Base-by-base conservation (phyloP, 2,329 filamentous ascomycete genomes). In the Neonectria neomacrospora region DNA sequence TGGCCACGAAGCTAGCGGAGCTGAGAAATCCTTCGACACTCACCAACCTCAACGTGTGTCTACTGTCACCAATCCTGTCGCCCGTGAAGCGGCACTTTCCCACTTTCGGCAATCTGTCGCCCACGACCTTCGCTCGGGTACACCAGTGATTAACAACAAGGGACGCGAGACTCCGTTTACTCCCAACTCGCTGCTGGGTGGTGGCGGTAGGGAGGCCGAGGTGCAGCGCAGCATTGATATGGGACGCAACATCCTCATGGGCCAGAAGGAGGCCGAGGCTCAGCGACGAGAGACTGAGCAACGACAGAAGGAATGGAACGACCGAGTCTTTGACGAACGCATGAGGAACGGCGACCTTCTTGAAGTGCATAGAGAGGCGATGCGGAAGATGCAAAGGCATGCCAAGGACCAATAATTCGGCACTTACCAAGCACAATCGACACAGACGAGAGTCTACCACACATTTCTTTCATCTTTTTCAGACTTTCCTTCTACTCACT, bases 341-440 rank as follows among this genome's bases (percentile, higher is more conserved):
- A 96, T 96, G 91, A 85, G 92, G 57, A 88, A 87, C 16, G 90
- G 90, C 0, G 88, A 91, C 67, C 86, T 97, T 81, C 82, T 91
- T 54, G 90, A 92, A 48, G 85, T 90, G 22, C 94, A 97, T 76
- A 85, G 91, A 20, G 90, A 94, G 67, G 92, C 91, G 1, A 85
- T 97, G 86, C 85, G 91, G 66, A 89, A 85, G 76, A 91, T 97
- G 89, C 94, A 97, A 72, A 79, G 77, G 37, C 69, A 74, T 23
- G 80, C 81, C 1, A 81, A 77, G 68, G 73, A 80, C 42, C 61
- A 30, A 41, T 70, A 60, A 64, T 51, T 22, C 22, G 50, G 2
- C 20, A 20, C 28, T 20, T 37, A 30, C 11, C 26, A 26, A 12
- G n/a, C 32, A 42, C 20, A 12, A 44, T 47, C 58, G 30, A 18